Base-by-base conservation (phyloP, 2,329 filamentous ascomycete species). In the Hypoxylon sp. region DNA sequence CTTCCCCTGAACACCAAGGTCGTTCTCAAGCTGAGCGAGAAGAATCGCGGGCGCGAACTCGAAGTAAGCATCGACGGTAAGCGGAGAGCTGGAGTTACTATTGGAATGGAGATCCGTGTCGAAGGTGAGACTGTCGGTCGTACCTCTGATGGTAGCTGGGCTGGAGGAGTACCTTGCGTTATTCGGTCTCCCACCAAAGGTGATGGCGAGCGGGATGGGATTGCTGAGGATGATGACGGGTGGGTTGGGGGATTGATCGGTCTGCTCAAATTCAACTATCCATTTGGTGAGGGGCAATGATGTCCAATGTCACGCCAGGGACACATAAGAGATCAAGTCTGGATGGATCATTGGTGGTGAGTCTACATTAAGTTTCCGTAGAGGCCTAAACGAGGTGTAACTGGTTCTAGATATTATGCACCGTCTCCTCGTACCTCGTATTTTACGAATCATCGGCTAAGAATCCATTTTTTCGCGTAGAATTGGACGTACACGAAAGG, bases 211-310 rank as follows among this genome's bases (percentile, higher is more conserved):
- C 47, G 72, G 59, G 78, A 76, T 24, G 82, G 81, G 1, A 78
- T 79, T 24, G 73, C 83, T 1, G 87, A 90, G 70, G 87, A 91
- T 50, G 94, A 98, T 75, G 95, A 98, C 79, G 94, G 95, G 17
- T 99, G 96, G 96, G 95, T 99, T 2, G 95, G 95, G 0, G 95
- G 96, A 0, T 81, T 99, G 77, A 99, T 97, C 77, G 93, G 94
- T 9, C 79, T 98, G 76, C 82, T 99, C 74, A 99, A 99, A 83
- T 99, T 98, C 79, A 99, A 99, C 79, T 93, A 97, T 81, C 94
- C 95, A 0, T 98, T 98, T 84, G 96, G 96, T 3, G 74, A 76
- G 44, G 71, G 66, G 14, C 64, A 70, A 31, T 73, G 53, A 71
- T 53, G 4, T 11, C 19, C 8, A 33, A 11, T 9, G 6, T 10